Evolutionary conservation across 2,329 filamentous ascomycete genomes (phyloP), one percentile per base, ranked within the genome.

Genomic region (Verruconis gallopava): DNA sequence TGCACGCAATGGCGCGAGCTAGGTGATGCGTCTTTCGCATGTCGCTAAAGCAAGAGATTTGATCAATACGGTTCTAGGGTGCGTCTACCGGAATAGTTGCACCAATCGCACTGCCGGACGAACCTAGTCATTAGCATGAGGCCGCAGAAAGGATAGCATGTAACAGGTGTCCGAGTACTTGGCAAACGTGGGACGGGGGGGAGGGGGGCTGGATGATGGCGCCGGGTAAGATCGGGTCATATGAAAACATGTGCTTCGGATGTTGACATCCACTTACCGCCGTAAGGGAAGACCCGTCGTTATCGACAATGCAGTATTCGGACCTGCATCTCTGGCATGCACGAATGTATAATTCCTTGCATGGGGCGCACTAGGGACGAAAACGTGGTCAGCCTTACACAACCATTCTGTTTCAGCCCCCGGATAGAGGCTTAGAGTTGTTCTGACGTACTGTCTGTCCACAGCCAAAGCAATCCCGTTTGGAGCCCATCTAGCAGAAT

Each of bases 291-390:
- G 81, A 89, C 13, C 84, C 83, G 50, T 86, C 82, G 50, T 93
- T 86, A 56, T 93, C 85, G 43, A 80, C 71, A 46, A 81, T 71
- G 58, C 88, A 95, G 58, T 93, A 94, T 40, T 83, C 82, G 42
- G 81, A 81, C 33, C 72, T 72, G 59, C 88, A 94, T 45, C 71
- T 71, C 46, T 67, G 71, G 57, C 88, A 95, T 22, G 67, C 71
- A 36, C 77, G 73, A 53, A 89, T 83, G 19, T 79, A 84, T 34
- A 70, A 62, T 19, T 72, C 64, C 53, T 85, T 84, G 62, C 88
- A 95, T 30, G 75, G 71, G 39, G 74, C 18, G 28, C 45, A 47
- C 44, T 46, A 14, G 9, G 32, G n/a, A 14, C 15, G 14, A n/a
- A 37, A 5, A 15, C 18, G 19, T 19, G 6, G 18, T 42, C 17